Evolutionary conservation across 371 early-diverging fungal genomes (phyloP).

Genomic region (Mucor velutinosus): DNA sequence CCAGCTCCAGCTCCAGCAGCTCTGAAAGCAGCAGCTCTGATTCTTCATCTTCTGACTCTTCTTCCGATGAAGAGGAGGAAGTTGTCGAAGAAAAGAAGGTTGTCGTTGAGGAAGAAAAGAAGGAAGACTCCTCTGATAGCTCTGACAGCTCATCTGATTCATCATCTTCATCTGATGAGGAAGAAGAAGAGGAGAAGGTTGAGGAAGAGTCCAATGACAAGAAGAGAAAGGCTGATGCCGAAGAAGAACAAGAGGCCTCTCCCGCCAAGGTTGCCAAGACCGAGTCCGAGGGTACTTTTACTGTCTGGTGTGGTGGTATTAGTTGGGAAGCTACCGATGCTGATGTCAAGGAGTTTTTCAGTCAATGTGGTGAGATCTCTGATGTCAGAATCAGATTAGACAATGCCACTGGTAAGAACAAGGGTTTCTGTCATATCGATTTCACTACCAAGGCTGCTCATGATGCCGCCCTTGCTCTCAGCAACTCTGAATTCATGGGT

Average conservation of each 20-base stretch:
- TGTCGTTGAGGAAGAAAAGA: not conserved
- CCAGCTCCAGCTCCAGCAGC: constrained; percentile 11
- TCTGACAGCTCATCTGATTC: constrained; percentile 8
- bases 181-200: constrained; percentile 6
- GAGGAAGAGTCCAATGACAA: constrained; percentile 1
- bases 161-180: not conserved
- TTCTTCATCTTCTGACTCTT: constrained; percentile 6
- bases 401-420: constrained; percentile 61
- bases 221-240: constrained; percentile 27
- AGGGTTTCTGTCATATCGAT: constrained; percentile 76
- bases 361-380: constrained; percentile 62
- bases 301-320: constrained; percentile 72
- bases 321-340: constrained; percentile 69
- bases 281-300: constrained; percentile 27
- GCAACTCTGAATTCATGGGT: constrained; percentile 67
- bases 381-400: constrained; percentile 40
- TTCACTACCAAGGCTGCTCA: constrained; percentile 63
- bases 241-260: constrained; percentile 23
- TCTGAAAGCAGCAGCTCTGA: constrained; percentile 6
- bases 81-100: constrained; percentile 1
- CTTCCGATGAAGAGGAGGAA: constrained; percentile 13
- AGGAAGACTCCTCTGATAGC: constrained; percentile 8
- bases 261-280: constrained; percentile 58
- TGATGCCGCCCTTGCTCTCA: constrained; percentile 60
- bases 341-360: constrained; percentile 57